These are phyloP conservation scores for Xylaria longipes DNA, from an alignment of 495 filamentous ascomycete genomes.

Conservation along the genomic window DNA sequence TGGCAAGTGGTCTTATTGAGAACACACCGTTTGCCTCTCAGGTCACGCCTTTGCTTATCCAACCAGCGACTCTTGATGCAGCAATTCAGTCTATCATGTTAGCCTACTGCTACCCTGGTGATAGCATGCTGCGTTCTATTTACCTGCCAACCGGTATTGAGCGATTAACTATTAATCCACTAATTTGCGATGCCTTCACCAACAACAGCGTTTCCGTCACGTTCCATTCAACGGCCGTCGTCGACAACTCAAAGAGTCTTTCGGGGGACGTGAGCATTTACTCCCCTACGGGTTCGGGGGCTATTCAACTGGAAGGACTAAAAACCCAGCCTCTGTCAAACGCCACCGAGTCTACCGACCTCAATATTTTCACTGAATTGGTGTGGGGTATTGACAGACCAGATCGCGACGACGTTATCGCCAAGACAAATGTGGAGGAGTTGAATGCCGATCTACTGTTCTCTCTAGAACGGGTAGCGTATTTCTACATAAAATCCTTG, in stretches of 20 bases:
- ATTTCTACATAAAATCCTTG: slow-evolving; percentile 34
- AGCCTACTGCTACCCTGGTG: slow-evolving; percentile 31
- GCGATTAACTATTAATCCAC: slow-evolving; percentile 26
- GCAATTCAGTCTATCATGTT: slow-evolving; percentile 39
- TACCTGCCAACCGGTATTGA: slow-evolving; percentile 36
- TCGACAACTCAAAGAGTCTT: background rate
- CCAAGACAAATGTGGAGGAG: background rate
- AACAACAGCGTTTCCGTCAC: too few relatives aligned
- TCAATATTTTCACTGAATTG: background rate
- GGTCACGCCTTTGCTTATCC: too few relatives aligned
- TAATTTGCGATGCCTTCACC: too few relatives aligned
- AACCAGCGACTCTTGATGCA: slow-evolving; percentile 38
- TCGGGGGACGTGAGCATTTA: slow-evolving; percentile 1
- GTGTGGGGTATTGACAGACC: slow-evolving; percentile 10
- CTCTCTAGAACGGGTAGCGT: slow-evolving; percentile 37
- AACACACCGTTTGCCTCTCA: too few relatives aligned
- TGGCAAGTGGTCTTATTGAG: background rate
- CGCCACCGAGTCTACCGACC: background rate
- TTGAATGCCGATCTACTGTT: background rate
- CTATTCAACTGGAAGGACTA: slow-evolving; percentile 1
- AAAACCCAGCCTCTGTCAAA: background rate
- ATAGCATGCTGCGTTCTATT: slow-evolving; percentile 30
- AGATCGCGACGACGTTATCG: background rate
- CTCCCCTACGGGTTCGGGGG: background rate
- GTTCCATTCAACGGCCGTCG: background rate